Base-by-base conservation (phyloP, 768 basidiomycete species). In the Leccinum barrowsii region DNA sequence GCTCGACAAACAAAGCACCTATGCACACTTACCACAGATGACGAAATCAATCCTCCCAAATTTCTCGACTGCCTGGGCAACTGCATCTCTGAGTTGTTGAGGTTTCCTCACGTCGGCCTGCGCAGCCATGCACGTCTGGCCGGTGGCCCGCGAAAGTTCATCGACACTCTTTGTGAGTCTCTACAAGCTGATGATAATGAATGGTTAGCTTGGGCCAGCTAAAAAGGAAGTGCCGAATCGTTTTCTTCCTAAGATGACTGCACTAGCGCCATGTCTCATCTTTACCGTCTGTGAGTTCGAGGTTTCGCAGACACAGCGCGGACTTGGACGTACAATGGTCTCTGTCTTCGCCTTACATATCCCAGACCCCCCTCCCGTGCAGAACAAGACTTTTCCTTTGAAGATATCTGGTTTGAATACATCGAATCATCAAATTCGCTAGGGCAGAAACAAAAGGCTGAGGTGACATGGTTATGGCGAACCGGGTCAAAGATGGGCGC, bases 11-110 rank as follows among this genome's bases (percentile, higher is more conserved):
- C 26, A 11, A 13, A 32, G 34, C 37, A 10, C 44, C 40, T 19
- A 11, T 19, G 42, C 49, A 44, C 11, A 74, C 80, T 58, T 72
- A 90, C 94, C 94, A 69, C 92, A 94, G 56, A 98, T 91, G 52
- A 98, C 95, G 70, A 92, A 96, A 75, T 99, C 95, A 58, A 99
- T 92, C 62, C 80, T 80, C 1, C 95, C 94, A 68, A 90, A 94
- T 63, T 78, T 79, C 60, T 85, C 82, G 15, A 94, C 82, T 1
- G 90, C 83, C 68, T 84, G 81, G 26, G 83, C 73, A 19, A 92
- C 95, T 6, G 96, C 96, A 7, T 79, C 82, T 59, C 82, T 79
- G 40, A 99, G 74, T 13, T 86, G 78, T 51, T 84, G 79, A 2
- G 90, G 86, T 40, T 90, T 77, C 50, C 95, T 79, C 8, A 99